Percentiles rank a stretch among this genome's conserved stretches.
Evolutionary conservation across 108 stramenopile genomes (phyloP).

Genomic region (Conticribra guillardii): DNA sequence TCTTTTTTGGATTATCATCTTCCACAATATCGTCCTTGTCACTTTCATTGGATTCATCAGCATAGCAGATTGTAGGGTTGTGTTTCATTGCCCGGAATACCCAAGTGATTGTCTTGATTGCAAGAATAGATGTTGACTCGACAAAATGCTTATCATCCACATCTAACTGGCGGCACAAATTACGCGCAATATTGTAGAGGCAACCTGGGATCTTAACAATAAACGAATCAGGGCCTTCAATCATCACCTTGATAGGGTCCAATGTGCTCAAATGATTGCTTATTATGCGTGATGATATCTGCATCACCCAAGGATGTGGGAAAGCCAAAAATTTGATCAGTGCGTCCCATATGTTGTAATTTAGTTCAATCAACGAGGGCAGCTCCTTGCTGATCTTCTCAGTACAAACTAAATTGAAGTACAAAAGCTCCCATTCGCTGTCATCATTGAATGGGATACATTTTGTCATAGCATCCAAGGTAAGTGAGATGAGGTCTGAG

Average conservation of each 20-base stretch:
- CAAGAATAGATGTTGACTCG: constrained; percentile 55
- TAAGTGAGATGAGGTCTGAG: constrained; percentile 25
- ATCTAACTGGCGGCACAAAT: constrained; percentile 72
- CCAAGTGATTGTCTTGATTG: constrained; percentile 73
- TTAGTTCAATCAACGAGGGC: constrained; percentile 15
- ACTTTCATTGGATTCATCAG: constrained; percentile 10
- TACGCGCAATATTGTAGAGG: constrained; percentile 68
- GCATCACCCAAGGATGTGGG: constrained; percentile 80
- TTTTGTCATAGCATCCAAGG: constrained; percentile 34
- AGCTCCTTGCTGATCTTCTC: constrained; percentile 61
- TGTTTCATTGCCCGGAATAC: constrained; percentile 62
- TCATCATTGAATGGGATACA: constrained; percentile 20
- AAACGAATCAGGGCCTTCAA: constrained; percentile 38
- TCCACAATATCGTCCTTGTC: constrained; percentile 27
- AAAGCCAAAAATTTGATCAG: constrained; percentile 62
- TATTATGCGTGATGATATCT: constrained; percentile 66
- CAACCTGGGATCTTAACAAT: constrained; percentile 52
- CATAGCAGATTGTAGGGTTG: constrained; percentile 67
- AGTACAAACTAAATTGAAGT: constrained; percentile 71
- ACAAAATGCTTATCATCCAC: constrained; percentile 64
- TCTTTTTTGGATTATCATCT: constrained; percentile 11
- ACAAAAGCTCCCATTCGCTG: constrained; percentile 72
- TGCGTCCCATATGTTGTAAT: constrained; percentile 54
- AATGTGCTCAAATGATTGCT: constrained; percentile 49
- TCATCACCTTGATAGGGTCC: constrained; percentile 29